phyloP scores from a whole-genome alignment of 2,329 filamentous ascomycete species.

The Penicillium sp. region DNA sequence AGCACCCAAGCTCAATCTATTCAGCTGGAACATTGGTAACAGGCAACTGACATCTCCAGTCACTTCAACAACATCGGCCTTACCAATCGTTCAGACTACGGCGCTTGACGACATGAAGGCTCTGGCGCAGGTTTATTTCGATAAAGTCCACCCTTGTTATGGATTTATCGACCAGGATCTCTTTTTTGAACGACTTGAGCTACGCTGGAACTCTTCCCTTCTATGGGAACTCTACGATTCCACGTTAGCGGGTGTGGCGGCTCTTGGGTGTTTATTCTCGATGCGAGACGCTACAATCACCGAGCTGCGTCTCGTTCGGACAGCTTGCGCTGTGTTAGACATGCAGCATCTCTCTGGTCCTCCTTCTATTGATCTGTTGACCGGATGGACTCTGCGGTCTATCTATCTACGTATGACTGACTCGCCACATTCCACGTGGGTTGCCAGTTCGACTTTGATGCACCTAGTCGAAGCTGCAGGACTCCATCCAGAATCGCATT shows the following conservation, averaged over 20 bases:
- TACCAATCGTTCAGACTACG: slow-evolving; percentile 53
- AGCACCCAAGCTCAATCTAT: slow-evolving; percentile 59
- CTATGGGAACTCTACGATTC: slow-evolving; percentile 49
- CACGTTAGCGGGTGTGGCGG: slow-evolving; percentile 59
- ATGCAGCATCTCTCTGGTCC: slow-evolving; percentile 24
- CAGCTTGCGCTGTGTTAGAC: slow-evolving; percentile 54
- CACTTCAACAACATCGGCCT: slow-evolving; percentile 1
- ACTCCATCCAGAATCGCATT: slow-evolving; percentile 34
- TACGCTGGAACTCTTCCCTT: slow-evolving; percentile 31
- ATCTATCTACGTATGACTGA: slow-evolving; percentile 60
- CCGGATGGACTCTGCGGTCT: slow-evolving; percentile 57
- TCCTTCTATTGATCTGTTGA: slow-evolving; percentile 38
- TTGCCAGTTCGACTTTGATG: slow-evolving; percentile 40
- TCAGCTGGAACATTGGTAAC: slow-evolving; percentile 60
- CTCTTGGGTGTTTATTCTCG: slow-evolving; percentile 59
- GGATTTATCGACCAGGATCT: slow-evolving; percentile 52
- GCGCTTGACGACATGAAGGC: slow-evolving; percentile 54
- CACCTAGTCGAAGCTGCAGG: slow-evolving; percentile 61
- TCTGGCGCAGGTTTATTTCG: slow-evolving; percentile 57
- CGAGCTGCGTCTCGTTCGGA: slow-evolving; percentile 56
- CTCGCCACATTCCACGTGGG: slow-evolving; percentile 56
- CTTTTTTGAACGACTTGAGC: slow-evolving; percentile 32
- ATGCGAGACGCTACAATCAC: slow-evolving; percentile 47
- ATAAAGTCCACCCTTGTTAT: slow-evolving; percentile 59
- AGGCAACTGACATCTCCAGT: slow-evolving; percentile 31